Evolutionary conservation across 1,284 basidiomycete species (phyloP).

Genomic region (Puccinia brachypodii): DNA sequence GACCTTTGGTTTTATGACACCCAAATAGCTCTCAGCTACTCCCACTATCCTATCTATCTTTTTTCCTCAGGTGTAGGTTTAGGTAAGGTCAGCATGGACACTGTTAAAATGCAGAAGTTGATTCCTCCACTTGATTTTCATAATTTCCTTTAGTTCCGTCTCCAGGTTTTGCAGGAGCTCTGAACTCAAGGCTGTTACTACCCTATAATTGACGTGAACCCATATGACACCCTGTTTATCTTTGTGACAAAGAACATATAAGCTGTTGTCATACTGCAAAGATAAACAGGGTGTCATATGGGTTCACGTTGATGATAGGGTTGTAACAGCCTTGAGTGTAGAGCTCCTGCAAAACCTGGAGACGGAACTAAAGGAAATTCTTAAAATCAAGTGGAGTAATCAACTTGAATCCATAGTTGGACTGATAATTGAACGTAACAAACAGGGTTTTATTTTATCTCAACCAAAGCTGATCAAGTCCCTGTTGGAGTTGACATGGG

Average conservation of each 20-base stretch:
- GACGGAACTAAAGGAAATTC: not conserved
- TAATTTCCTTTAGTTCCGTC: not conserved
- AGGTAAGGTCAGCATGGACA: too few relatives aligned
- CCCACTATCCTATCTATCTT: too few relatives aligned
- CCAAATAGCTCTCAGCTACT: too few relatives aligned
- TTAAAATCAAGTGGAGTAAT: not conserved
- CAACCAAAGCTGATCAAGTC: not conserved
- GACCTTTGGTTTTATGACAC: too few relatives aligned
- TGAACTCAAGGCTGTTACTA: not conserved
- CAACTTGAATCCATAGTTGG: not conserved
- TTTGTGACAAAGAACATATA: too few relatives aligned
- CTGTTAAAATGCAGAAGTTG: too few relatives aligned
- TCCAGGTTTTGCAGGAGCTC: not conserved
- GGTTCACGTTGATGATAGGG: conserved; percentile 8
- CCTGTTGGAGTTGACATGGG: too few relatives aligned
- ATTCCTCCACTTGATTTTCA: not conserved
- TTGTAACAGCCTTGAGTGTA: not conserved
- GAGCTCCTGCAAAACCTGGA: not conserved
- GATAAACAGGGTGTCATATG: not conserved
- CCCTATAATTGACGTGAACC: conserved; percentile 4
- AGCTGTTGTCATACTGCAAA: too few relatives aligned
- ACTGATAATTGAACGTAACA: not conserved
- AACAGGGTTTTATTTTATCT: not conserved
- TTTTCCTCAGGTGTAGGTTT: too few relatives aligned
- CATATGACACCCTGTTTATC: not conserved